Percentiles rank a stretch among this genome's conserved stretches.
Evolutionary conservation across 441 rosid genomes (phyloP).

Genomic region (Corymbia calophylla): DNA sequence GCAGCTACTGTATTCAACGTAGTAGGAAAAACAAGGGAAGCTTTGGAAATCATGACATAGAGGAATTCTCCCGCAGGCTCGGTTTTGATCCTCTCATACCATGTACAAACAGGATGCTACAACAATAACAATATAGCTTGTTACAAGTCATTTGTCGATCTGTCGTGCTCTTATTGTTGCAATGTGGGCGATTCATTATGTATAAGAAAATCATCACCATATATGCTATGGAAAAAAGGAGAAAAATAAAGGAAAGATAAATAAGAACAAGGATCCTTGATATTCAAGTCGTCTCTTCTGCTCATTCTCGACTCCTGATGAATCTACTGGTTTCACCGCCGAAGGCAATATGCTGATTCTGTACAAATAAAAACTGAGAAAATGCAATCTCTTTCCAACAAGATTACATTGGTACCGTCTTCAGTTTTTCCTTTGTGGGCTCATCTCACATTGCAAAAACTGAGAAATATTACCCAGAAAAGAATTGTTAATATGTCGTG

Average conservation of each 20-base stretch:
- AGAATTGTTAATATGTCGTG: not conserved
- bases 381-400: not conserved
- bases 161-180: not conserved
- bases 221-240: no score
- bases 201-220: not conserved
- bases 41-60: conserved; percentile 46
- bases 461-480: not conserved
- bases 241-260: not conserved
- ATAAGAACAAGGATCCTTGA: not conserved
- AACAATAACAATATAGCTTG: not conserved
- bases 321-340: not conserved
- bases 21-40: conserved; percentile 69
- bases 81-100: not conserved
- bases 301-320: not conserved
- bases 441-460: not conserved
- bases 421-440: not conserved
- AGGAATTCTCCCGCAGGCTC: not conserved
- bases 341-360: not conserved
- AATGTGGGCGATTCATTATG: not conserved
- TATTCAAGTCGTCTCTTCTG: not conserved
- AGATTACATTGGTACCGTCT: not conserved
- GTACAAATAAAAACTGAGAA: not conserved
- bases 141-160: not conserved
- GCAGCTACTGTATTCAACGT: conserved; percentile 81
- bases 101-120: not conserved